phyloP scores from a whole-genome alignment of 257 asterid genomes.

The Primulina eburnea region DNA sequence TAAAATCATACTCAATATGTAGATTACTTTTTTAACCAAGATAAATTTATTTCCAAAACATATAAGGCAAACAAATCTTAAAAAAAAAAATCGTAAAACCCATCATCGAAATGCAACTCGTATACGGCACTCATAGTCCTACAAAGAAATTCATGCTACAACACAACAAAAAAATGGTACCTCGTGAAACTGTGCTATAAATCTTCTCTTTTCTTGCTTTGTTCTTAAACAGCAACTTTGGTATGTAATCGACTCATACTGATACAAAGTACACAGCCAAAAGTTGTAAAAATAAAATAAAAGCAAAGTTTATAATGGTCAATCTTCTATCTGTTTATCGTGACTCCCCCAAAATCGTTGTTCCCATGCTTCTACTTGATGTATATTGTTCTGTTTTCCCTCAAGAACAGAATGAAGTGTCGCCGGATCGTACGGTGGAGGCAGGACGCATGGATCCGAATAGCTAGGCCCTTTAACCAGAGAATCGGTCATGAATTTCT shows the following conservation, averaged over 20 bases:
- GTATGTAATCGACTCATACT: neutral
- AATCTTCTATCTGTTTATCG: neutral
- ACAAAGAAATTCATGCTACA: too few relatives aligned
- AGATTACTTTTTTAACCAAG: too few relatives aligned
- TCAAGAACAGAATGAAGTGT: neutral
- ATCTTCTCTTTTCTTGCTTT: neutral
- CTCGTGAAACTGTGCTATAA: too few relatives aligned
- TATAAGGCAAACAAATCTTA: too few relatives aligned
- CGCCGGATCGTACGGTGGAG: conserved; percentile 13
- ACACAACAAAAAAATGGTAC: too few relatives aligned
- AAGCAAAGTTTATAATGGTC: neutral
- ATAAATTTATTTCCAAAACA: too few relatives aligned
- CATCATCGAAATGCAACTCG: too few relatives aligned
- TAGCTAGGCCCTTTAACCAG: conserved; percentile 1
- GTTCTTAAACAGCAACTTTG: neutral
- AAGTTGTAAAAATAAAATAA: neutral
- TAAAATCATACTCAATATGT: too few relatives aligned
- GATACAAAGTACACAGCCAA: neutral
- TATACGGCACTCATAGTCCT: too few relatives aligned
- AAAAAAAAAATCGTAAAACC: too few relatives aligned
- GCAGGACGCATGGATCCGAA: conserved; percentile 20
- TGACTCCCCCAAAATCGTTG: neutral
- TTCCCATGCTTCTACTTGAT: neutral
- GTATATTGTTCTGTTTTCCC: neutral
- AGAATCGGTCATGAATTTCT: conserved; percentile 22